phyloP scores from a whole-genome alignment of 176 grass and related monocot species.

The Canna indica region DNA sequence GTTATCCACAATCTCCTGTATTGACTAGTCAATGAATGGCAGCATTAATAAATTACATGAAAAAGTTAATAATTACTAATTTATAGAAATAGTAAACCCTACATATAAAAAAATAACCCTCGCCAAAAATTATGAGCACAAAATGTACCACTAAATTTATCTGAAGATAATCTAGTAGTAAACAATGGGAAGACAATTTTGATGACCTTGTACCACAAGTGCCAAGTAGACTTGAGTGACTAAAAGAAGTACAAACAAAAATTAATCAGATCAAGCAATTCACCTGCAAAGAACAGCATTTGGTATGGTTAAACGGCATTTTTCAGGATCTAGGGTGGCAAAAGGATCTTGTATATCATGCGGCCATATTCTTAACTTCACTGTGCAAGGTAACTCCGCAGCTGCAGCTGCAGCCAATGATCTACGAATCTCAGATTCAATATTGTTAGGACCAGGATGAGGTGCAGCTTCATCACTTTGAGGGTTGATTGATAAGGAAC shows the following conservation, averaged over 20 bases:
- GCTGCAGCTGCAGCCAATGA: constrained; percentile 49
- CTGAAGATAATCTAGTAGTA: background rate
- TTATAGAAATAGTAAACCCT: background rate
- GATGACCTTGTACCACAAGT: background rate
- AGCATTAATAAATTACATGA: background rate
- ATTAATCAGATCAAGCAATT: constrained; percentile 6
- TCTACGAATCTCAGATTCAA: constrained; percentile 55
- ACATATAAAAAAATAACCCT: background rate
- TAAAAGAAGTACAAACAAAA: constrained; percentile 14
- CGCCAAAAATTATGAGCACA: background rate
- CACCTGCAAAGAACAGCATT: constrained; percentile 99
- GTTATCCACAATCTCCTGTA: background rate
- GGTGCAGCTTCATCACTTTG: constrained; percentile 59
- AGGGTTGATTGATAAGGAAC: constrained; percentile 31
- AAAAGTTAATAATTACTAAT: background rate
- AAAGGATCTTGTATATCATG: constrained; percentile 62
- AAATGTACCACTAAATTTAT: background rate
- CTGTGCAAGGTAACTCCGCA: constrained; percentile 93
- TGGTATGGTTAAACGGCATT: constrained; percentile 66
- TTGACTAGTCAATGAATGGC: background rate
- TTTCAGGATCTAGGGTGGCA: constrained; percentile 31
- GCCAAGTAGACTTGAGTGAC: background rate
- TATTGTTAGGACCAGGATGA: constrained; percentile 43
- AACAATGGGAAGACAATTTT: background rate
- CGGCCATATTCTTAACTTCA: constrained; percentile 95